A percentile compares a stretch with the other conserved stretches of the same genome.
phyloP scores from a whole-genome alignment of 495 filamentous ascomycete species.

The Penicillium canariense region DNA sequence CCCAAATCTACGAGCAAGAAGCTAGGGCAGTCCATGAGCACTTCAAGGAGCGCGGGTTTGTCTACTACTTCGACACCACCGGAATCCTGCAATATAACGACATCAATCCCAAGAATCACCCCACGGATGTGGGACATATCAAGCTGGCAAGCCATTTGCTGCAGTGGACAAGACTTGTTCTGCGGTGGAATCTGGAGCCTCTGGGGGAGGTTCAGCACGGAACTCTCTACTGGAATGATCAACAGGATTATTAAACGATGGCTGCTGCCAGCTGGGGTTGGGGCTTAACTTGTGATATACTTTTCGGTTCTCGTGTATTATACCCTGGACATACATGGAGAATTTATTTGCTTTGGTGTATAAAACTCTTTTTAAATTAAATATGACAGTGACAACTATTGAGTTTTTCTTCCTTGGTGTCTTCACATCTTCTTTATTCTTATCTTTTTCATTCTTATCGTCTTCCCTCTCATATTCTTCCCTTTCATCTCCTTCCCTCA shows the following conservation, averaged over 20 bases:
- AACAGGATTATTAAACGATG: conserved; percentile 41
- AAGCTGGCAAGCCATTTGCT: conserved; percentile 66
- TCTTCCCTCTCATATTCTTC: too few species aligned
- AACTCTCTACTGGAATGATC: conserved; percentile 61
- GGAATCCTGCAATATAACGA: conserved; percentile 71
- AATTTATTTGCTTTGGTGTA: not conserved
- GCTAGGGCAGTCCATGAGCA: conserved; percentile 53
- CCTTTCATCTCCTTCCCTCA: too few species aligned
- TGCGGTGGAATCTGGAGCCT: conserved; percentile 61
- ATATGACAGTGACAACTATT: too few species aligned
- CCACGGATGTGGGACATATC: conserved; percentile 65
- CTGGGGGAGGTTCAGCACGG: conserved; percentile 65
- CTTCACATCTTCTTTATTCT: too few species aligned
- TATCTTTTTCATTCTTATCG: too few species aligned
- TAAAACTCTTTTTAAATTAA: not conserved
- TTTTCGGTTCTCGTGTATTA: not conserved
- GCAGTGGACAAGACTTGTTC: conserved; percentile 51
- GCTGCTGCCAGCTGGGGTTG: not conserved
- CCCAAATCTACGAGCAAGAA: conserved; percentile 49
- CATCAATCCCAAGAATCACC: conserved; percentile 61
- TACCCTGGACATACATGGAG: not conserved
- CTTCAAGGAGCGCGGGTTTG: conserved; percentile 57
- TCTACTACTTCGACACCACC: conserved; percentile 67
- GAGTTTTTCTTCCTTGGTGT: too few species aligned
- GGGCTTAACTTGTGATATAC: not conserved